Evolutionary conservation across 2,329 filamentous ascomycete genomes (phyloP), one percentile per base, ranked within the genome.

Genomic region (Pseudofabraea citricarpa): DNA sequence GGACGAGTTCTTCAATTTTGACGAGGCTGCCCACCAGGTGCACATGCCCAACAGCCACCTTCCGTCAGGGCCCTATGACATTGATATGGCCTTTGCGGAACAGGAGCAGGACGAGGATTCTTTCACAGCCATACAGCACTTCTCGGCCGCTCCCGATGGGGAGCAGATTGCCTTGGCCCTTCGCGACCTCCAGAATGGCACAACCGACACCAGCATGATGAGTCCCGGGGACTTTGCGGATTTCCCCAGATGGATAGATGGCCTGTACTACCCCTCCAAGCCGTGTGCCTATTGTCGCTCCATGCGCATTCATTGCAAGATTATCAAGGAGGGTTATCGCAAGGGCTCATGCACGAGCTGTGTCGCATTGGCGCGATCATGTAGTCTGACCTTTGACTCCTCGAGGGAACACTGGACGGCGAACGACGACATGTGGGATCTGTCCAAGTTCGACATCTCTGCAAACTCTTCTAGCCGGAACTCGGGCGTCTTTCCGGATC

Each of bases 1-100:
- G 51, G 79, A 83, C 43, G 74, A 82, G 49, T 80, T 84, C 58
- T 75, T 86, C 60, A 70, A 81, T 58, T 83, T 79, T 76, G 75
- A 80, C 53, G 64, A 71, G 45, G 68, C 70, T 39, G 72, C 64
- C 36, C 49, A 46, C 13, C 33, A 31, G 16, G 16, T 29, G 13
- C 21, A 26, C 22, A n/a, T 12, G 15, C 3, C 22, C 12, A 6
- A 43, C 45, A 45, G 45, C 22, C 35, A 55, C 22, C 44, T 51
- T 27, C 19, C 43, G 23, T 49, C 60, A 24, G 51, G 58, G 38
- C 58, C 64, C 29, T 61, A 65, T 48, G 63, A 68, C 51, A 61
- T 80, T 52, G 73, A 75, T 45, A 66, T 81, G 13, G 71, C 74
- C 24, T 66, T 81, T 43, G 75, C 69, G 27, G 74, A 79, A 50